Base-by-base conservation (phyloP, 495 filamentous ascomycete species). In the Thozetella sp. region DNA sequence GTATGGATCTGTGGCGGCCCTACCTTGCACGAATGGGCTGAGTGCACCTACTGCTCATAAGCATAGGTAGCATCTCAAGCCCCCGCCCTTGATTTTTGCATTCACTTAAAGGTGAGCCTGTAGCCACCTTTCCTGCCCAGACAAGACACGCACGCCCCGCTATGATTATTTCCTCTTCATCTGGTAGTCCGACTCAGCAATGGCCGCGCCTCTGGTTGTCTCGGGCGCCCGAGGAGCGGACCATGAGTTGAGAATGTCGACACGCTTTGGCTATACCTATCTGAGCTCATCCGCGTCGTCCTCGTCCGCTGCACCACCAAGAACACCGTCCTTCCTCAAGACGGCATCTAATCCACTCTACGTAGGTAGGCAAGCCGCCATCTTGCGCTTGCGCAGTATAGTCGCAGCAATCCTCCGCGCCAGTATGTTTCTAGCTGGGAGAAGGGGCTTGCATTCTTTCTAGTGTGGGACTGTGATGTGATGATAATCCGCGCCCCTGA, bases 161-260 rank as follows among this genome's bases (percentile, higher is more conserved):
- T 48, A 48, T 73, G 71, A 73, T 73, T 65, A 71, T 55, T 48
- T 55, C 20, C 59, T 63, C 26, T 62, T 60, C 58, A 66, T 72
- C 71, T 65, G 71, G 71, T 73, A 73, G 72, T 60, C 71, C 64
- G 54, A 73, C 67, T 72, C 64, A 73, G 51, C 71, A 73, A 64
- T 63, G 66, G 53, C 48, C 43, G 48, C 55, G 55, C 51, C 37
- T 46, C 40, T 55, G 3, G 43, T 46, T 23, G 12, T 24, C 37
- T 27, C 37, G 55, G 3, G 17, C 20, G 22, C 22, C 34, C 26
- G 20, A 11, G 45, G 51, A 25, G 48, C 57, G 25, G 53, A 46
- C 45, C 46, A 65, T 66, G 71, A 30, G 71, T 73, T 73, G 64
- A 64, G 56, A 26, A 26, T 72, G 71, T 63, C 43, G 71, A 71